Conservation (phyloP, 345 rosid genomes). For the Rhodamnia argentea region DNA sequence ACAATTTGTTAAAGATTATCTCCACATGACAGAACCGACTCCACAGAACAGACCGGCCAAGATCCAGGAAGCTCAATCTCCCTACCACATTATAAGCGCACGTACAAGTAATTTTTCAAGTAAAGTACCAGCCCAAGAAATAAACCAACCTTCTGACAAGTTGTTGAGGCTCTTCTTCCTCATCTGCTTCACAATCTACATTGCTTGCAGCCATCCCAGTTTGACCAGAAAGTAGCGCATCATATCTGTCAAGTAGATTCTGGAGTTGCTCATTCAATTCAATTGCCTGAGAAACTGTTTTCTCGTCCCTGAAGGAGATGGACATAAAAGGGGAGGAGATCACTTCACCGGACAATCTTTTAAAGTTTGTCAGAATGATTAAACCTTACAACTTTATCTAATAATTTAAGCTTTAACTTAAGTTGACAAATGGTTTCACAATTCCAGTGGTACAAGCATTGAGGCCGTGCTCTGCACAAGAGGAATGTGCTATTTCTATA, state of each 20-base stretch:
- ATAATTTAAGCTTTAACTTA: neutral
- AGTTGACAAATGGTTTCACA: neutral
- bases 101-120: neutral
- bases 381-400: neutral
- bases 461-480: neutral
- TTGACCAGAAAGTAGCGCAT: conserved; percentile 49
- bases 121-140: neutral
- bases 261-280: conserved; percentile 88
- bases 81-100: neutral
- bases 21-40: neutral
- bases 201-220: conserved; percentile 20
- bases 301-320: conserved; percentile 57
- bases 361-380: neutral
- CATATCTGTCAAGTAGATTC: conserved; percentile 71
- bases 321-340: neutral
- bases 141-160: conserved; percentile 66
- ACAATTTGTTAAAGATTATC: neutral
- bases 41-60: neutral
- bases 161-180: conserved; percentile 80
- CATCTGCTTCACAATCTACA: conserved; percentile 49
- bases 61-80: neutral
- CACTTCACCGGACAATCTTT: neutral
- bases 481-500: neutral
- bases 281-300: conserved; percentile 75
- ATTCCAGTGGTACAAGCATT: neutral